These are phyloP conservation scores for Hemileccinum rubropunctum DNA, from an alignment of 768 basidiomycete genomes.

Conservation along the genomic window DNA sequence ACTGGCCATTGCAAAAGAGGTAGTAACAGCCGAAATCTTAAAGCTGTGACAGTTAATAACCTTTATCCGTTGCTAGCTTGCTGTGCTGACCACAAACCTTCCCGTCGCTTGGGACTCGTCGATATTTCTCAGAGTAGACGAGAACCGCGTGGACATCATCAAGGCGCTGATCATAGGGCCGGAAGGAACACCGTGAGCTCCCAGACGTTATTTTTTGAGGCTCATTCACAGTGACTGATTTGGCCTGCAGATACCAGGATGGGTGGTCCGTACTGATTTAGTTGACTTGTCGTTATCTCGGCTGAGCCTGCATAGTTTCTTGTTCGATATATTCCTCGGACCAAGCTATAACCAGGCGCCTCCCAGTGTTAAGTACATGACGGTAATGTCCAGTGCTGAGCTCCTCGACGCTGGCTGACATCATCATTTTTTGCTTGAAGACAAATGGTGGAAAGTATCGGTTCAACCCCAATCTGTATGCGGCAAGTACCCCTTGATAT, in stretches of 20 bases:
- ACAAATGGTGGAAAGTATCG: slow-evolving; percentile 87
- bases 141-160: slow-evolving; percentile 87
- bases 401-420: slow-evolving; percentile 11
- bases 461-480: slow-evolving; percentile 94
- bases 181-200: slow-evolving; percentile 84
- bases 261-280: slow-evolving; percentile 62
- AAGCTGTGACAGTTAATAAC: slow-evolving; percentile 3
- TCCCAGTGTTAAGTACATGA: slow-evolving; percentile 71
- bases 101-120: slow-evolving; percentile 96
- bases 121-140: slow-evolving; percentile 90
- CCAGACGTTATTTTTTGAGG: not conserved
- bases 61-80: slow-evolving; percentile 54
- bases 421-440: slow-evolving; percentile 32
- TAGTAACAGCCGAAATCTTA: slow-evolving; percentile 25
- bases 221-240: slow-evolving; percentile 3
- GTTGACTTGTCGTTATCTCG: not conserved
- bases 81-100: slow-evolving; percentile 88
- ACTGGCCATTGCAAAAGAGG: slow-evolving; percentile 94
- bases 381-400: slow-evolving; percentile 30
- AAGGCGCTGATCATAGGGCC: slow-evolving; percentile 92
- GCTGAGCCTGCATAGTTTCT: slow-evolving; percentile 39
- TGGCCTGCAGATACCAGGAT: slow-evolving; percentile 68
- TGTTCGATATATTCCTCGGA: slow-evolving; percentile 94
- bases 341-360: slow-evolving; percentile 86
- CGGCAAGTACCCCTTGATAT: slow-evolving; percentile 44